Percentiles rank a stretch among this genome's conserved stretches.
These are phyloP conservation scores for Hansenula anomala DNA, from an alignment of 1,139 yeast species.

Conservation along the genomic window DNA sequence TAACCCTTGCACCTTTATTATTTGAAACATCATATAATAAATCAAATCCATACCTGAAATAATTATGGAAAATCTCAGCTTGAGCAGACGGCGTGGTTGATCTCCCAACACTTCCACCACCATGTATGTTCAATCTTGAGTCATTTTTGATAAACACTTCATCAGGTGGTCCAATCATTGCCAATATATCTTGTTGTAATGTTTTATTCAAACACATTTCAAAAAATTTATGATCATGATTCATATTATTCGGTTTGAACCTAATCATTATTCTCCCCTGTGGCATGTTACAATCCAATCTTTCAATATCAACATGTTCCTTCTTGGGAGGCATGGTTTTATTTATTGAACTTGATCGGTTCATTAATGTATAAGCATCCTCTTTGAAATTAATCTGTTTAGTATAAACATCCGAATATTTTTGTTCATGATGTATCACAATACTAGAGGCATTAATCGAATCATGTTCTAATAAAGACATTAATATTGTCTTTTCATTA, in stretches of 20 bases:
- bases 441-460: no score
- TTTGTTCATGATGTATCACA: not conserved
- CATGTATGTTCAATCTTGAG: constrained; percentile 38
- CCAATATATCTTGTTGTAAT: constrained; percentile 44
- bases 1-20: constrained; percentile 29
- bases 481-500: not conserved
- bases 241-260: constrained; percentile 27
- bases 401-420: not conserved
- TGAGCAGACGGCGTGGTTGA: no score
- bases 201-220: constrained; percentile 32
- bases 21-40: constrained; percentile 38
- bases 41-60: constrained; percentile 50
- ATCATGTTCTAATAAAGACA: not conserved
- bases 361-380: not conserved
- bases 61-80: constrained; percentile 46
- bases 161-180: constrained; percentile 52
- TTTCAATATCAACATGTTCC: constrained; percentile 5
- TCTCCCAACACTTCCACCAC: no score
- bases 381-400: not conserved
- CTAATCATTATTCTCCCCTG: constrained; percentile 8
- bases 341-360: no score
- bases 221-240: constrained; percentile 4
- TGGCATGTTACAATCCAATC: constrained; percentile 1
- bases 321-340: no score
- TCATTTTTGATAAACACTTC: constrained; percentile 47